phyloP scores from a whole-genome alignment of 106 monocot species.

The Gastrodia elata region DNA sequence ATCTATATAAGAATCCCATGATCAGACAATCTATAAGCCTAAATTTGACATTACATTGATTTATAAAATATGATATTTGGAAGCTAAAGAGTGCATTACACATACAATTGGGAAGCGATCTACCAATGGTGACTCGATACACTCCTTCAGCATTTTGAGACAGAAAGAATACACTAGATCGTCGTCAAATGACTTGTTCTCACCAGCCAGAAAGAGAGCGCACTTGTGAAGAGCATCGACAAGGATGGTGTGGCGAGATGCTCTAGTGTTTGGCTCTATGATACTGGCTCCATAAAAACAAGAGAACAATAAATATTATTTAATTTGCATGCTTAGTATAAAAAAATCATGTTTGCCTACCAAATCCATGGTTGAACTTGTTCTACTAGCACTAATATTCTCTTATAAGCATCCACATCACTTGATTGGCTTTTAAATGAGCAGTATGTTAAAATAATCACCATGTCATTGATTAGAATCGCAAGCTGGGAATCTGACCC shows the following conservation, averaged over 20 bases:
- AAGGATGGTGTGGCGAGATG: slow-evolving; percentile 28
- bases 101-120: slow-evolving; percentile 37
- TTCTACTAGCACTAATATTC: slow-evolving; percentile 29
- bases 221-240: slow-evolving; percentile 42
- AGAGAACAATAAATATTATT: background rate
- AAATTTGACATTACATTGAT: background rate
- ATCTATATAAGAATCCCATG: slow-evolving; percentile 25
- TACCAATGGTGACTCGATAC: slow-evolving; percentile 20
- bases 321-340: background rate
- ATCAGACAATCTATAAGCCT: background rate
- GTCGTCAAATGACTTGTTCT: slow-evolving; percentile 30
- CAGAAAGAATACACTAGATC: slow-evolving; percentile 45
- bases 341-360: slow-evolving; percentile 15
- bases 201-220: slow-evolving; percentile 30
- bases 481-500: slow-evolving; percentile 34
- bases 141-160: slow-evolving; percentile 28
- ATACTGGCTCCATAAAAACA: slow-evolving; percentile 22
- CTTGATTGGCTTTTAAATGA: slow-evolving; percentile 27
- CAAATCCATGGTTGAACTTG: slow-evolving; percentile 48
- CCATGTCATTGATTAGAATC: slow-evolving; percentile 21
- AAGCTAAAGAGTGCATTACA: background rate
- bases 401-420: slow-evolving; percentile 22
- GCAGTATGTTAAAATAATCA: slow-evolving; percentile 24
- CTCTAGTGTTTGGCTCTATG: slow-evolving; percentile 25
- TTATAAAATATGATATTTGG: background rate